Conservation (phyloP, 2,329 filamentous ascomycete species). For the Graphilbum sp. region DNA sequence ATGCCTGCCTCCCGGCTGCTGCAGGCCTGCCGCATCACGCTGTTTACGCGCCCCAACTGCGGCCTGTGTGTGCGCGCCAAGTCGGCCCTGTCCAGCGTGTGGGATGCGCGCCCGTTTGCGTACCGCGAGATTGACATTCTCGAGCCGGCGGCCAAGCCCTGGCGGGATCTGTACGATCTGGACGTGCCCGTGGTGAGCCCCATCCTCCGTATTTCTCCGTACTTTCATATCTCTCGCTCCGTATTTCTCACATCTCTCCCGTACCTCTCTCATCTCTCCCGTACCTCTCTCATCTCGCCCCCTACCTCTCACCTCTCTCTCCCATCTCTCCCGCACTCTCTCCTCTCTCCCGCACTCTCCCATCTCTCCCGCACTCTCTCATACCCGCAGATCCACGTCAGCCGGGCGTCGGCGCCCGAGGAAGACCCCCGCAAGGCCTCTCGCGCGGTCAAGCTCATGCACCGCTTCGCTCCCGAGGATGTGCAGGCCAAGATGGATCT, state of each 20-base stretch:
- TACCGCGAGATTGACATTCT: constrained; percentile 57
- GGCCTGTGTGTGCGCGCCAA: constrained; percentile 55
- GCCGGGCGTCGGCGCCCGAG: constrained; percentile 32
- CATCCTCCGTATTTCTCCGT: too few species aligned
- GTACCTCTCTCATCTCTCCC: too few species aligned
- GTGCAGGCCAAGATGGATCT: constrained; percentile 54
- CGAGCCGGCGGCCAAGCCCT: constrained; percentile 41
- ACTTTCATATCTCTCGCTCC: too few species aligned
- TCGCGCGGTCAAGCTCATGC: constrained; percentile 58
- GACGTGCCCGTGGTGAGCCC: constrained; percentile 59
- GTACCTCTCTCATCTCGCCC: too few species aligned
- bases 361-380: too few species aligned
- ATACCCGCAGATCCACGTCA: constrained; percentile 43
- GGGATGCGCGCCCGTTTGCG: constrained; percentile 48
- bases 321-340: too few species aligned
- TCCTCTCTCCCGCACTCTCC: too few species aligned
- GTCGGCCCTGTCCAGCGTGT: constrained; percentile 49
- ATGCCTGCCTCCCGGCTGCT: constrained; percentile 40
- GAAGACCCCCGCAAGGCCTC: constrained; percentile 38
- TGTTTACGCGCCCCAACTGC: constrained; percentile 60
- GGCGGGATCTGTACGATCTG: constrained; percentile 64
- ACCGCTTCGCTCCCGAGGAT: constrained; percentile 52
- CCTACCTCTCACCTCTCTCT: too few species aligned
- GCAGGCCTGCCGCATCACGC: constrained; percentile 46
- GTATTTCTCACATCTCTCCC: too few species aligned